Conservation (phyloP, 768 basidiomycete genomes). For the Ramaria sp. region DNA sequence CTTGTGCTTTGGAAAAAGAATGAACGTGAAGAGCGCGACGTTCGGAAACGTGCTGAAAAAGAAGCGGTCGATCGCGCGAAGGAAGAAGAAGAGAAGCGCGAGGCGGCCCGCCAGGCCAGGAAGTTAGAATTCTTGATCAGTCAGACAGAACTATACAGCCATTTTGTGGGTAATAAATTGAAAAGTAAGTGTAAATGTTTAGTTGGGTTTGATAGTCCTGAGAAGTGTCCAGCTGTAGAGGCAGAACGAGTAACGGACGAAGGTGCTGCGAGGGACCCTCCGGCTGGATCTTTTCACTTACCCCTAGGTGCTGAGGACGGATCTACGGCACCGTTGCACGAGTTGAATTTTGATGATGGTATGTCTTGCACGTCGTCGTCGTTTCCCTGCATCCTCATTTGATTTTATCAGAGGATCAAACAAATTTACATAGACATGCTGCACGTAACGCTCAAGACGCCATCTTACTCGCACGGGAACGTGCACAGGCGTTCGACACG, state of each 20-base stretch:
- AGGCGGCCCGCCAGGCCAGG: conserved; percentile 85
- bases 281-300: conserved; percentile 16
- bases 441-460: conserved; percentile 85
- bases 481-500: conserved; percentile 78
- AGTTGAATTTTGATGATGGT: conserved; percentile 92
- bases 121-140: conserved; percentile 98
- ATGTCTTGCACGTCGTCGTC: conserved; percentile 15
- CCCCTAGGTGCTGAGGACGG: conserved; percentile 45
- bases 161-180: conserved; percentile 96
- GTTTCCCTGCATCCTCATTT: conserved; percentile 2
- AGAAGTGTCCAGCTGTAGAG: conserved; percentile 48
- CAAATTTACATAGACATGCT: conserved; percentile 78
- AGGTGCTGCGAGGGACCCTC: conserved; percentile 29
- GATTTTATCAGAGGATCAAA: conserved; percentile 59
- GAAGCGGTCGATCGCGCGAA: conserved; percentile 83
- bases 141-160: conserved; percentile 96
- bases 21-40: conserved; percentile 91
- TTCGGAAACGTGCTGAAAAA: conserved; percentile 88
- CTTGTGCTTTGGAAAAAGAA: conserved; percentile 97
- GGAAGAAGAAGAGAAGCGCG: conserved; percentile 86
- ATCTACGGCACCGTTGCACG: conserved; percentile 43
- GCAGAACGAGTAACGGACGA: conserved; percentile 46
- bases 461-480: conserved; percentile 61
- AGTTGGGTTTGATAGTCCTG: background rate
- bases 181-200: conserved; percentile 47